Evolutionary conservation across 2,329 filamentous ascomycete genomes (phyloP).

Genomic region (Aureobasidium mangrovei): DNA sequence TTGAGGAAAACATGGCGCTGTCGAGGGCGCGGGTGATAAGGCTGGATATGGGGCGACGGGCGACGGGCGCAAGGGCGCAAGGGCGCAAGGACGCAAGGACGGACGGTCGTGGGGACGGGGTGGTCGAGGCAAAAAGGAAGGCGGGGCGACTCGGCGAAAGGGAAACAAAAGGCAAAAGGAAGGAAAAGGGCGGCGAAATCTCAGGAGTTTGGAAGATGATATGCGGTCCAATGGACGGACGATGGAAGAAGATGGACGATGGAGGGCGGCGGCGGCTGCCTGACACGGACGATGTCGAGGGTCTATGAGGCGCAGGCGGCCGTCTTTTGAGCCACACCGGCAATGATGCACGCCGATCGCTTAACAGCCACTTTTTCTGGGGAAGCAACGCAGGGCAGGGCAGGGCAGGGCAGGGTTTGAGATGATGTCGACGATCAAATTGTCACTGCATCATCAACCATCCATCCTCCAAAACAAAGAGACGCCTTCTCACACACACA

Average conservation of each 20-base stretch:
- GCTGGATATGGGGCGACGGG: neutral
- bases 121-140: neutral
- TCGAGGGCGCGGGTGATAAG: neutral
- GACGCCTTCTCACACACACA: neutral
- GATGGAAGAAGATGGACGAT: constrained; percentile 8
- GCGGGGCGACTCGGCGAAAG: neutral
- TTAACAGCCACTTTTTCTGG: neutral
- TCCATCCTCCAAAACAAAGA: neutral
- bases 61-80: neutral
- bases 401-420: constrained; percentile 6
- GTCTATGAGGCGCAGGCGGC: neutral
- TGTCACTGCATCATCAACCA: neutral
- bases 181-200: neutral
- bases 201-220: constrained; percentile 1
- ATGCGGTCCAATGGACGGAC: neutral
- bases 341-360: neutral
- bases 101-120: constrained; percentile 1
- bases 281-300: neutral
- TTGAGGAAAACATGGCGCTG: constrained; percentile 35
- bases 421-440: constrained; percentile 14
- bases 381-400: neutral
- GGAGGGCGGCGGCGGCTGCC: neutral
- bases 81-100: constrained; percentile 1
- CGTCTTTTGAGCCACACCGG: no score
- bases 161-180: neutral